These are phyloP conservation scores for Lentinula boryana DNA, from an alignment of 768 basidiomycete genomes.

Conservation along the genomic window DNA sequence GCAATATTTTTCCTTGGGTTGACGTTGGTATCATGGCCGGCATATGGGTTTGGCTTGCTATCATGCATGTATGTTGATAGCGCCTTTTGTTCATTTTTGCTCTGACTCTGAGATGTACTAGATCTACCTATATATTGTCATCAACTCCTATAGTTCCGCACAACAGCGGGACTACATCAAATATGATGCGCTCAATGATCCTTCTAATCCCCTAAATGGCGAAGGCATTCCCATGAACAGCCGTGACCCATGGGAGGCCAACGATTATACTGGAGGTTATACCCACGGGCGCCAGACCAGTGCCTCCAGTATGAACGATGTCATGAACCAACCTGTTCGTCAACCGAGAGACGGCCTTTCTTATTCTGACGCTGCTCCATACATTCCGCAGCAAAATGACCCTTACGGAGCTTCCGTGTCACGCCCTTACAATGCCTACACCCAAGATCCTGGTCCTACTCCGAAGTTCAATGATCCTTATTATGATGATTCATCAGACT, in stretches of 20 bases:
- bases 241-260: conserved; percentile 69
- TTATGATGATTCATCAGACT: conserved; percentile 19
- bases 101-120: conserved; percentile 18
- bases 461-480: conserved; percentile 29
- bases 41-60: conserved; percentile 76
- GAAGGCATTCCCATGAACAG: conserved; percentile 59
- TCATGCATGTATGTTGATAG: conserved; percentile 53
- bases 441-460: conserved; percentile 32
- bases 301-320: conserved; percentile 46
- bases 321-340: conserved; percentile 43
- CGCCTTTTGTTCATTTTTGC: conserved; percentile 4
- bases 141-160: conserved; percentile 57
- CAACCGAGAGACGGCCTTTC: conserved; percentile 38
- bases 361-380: conserved; percentile 24
- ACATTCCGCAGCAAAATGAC: conserved; percentile 24
- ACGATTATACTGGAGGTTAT: conserved; percentile 28
- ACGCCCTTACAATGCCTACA: conserved; percentile 25
- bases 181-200: conserved; percentile 68
- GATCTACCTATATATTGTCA: conserved; percentile 41
- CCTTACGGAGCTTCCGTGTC: conserved; percentile 7
- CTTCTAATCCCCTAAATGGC: conserved; percentile 42
- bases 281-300: conserved; percentile 52
- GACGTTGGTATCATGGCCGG: conserved; percentile 89
- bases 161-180: conserved; percentile 80
- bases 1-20: conserved; percentile 89